phyloP scores from a whole-genome alignment of 345 rosid genomes.

The Mercurialis annua region DNA sequence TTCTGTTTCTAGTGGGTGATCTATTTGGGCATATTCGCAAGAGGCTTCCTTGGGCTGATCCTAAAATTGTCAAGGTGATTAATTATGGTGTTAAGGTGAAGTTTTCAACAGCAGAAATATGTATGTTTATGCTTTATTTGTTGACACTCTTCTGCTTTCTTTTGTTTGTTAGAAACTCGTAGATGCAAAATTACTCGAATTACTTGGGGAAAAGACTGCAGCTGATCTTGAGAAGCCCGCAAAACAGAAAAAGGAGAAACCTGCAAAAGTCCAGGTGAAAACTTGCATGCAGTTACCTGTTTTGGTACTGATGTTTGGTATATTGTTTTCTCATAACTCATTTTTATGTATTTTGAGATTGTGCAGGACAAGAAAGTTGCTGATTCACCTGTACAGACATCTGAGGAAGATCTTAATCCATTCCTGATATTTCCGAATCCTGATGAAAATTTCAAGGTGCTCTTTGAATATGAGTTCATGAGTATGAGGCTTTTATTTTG shows the following conservation, averaged over 20 bases:
- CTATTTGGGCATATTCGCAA: slow-evolving; percentile 69
- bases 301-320: not conserved
- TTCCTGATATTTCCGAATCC: slow-evolving; percentile 78
- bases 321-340: not conserved
- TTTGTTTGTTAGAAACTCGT: slow-evolving; percentile 58
- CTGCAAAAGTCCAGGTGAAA: slow-evolving; percentile 71
- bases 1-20: slow-evolving; percentile 53
- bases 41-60: slow-evolving; percentile 91
- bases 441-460: slow-evolving; percentile 83
- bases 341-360: slow-evolving; percentile 6
- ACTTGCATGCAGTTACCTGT: not conserved
- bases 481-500: slow-evolving; percentile 1
- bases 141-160: slow-evolving; percentile 15
- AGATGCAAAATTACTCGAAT: slow-evolving; percentile 64
- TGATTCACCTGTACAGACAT: slow-evolving; percentile 46
- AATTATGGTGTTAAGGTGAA: not conserved
- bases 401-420: slow-evolving; percentile 92
- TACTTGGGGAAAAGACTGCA: slow-evolving; percentile 89
- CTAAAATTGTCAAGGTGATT: slow-evolving; percentile 77
- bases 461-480: not conserved
- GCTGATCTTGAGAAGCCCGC: slow-evolving; percentile 88
- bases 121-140: not conserved
- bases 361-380: slow-evolving; percentile 52
- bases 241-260: slow-evolving; percentile 88
- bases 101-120: not conserved